phyloP scores from a whole-genome alignment of 2,329 filamentous ascomycete genomes.

The Penicillium sp. region DNA sequence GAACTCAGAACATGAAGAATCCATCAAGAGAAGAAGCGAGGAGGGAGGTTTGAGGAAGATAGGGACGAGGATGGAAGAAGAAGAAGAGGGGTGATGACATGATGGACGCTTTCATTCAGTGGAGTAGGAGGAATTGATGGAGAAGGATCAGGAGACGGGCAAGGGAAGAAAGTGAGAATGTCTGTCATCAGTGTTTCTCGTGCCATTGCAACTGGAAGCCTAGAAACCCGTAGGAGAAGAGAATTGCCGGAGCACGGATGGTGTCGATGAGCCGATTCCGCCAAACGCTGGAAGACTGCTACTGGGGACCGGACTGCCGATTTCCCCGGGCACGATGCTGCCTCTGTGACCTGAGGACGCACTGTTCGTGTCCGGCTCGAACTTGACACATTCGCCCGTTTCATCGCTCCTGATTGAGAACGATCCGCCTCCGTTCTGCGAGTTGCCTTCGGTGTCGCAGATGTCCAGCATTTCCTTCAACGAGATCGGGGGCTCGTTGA shows the following conservation, averaged over 20 bases:
- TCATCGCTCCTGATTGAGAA: conserved; percentile 60
- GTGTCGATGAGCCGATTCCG: conserved; percentile 28
- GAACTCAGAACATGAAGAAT: too few species aligned
- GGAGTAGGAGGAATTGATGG: too few species aligned
- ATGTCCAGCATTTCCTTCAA: conserved; percentile 68
- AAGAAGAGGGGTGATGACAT: too few species aligned
- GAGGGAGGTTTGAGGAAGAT: too few species aligned
- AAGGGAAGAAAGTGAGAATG: too few species aligned
- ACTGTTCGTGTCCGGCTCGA: conserved; percentile 46
- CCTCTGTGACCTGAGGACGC: conserved; percentile 36
- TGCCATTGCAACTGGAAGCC: too few species aligned
- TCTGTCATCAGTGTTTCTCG: too few species aligned
- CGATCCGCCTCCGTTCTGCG: conserved; percentile 78
- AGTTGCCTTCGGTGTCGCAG: conserved; percentile 82
- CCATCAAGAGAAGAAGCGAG: too few species aligned
- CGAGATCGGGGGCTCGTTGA: conserved; percentile 48
- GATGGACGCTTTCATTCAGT: too few species aligned
- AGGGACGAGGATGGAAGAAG: too few species aligned
- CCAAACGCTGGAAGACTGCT: conserved; percentile 36
- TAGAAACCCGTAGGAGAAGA: conserved; percentile 31
- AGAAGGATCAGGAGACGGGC: too few species aligned
- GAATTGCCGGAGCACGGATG: conserved; percentile 31
- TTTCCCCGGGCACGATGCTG: conserved; percentile 53
- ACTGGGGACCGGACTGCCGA: conserved; percentile 55
- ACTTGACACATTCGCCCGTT: conserved; percentile 37